Evolutionary conservation across 164 flowering plant species (phyloP).

Genomic region (Macadamia integrifolia): DNA sequence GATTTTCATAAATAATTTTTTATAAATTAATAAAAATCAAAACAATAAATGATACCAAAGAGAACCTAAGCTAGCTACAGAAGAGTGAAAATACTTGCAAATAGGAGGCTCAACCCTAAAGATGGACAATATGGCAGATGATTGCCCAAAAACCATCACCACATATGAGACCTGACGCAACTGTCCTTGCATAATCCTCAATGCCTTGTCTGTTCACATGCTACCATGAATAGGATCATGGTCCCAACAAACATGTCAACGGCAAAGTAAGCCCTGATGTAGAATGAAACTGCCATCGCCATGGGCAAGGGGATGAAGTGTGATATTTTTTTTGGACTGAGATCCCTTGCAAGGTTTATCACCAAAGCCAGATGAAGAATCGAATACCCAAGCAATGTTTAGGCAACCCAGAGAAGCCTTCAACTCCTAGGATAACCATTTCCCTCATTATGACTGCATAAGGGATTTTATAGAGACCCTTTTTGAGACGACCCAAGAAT

Average conservation of each 20-base stretch:
- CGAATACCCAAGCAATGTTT: slow-evolving; percentile 75
- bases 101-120: slow-evolving; percentile 88
- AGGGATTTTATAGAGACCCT: slow-evolving; percentile 75
- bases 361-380: slow-evolving; percentile 63
- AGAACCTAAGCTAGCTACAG: no score
- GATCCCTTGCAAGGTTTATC: slow-evolving; percentile 71
- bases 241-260: slow-evolving; percentile 96
- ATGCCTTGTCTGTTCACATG: slow-evolving; percentile 53
- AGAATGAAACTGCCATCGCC: slow-evolving; percentile 96
- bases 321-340: slow-evolving; percentile 51
- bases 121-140: slow-evolving; percentile 87
- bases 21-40: no score
- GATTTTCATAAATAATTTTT: no score
- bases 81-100: slow-evolving; percentile 64
- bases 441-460: slow-evolving; percentile 87
- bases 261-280: slow-evolving; percentile 94
- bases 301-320: slow-evolving; percentile 84
- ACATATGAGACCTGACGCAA: slow-evolving; percentile 93
- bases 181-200: slow-evolving; percentile 83
- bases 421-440: slow-evolving; percentile 94
- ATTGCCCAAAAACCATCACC: slow-evolving; percentile 98
- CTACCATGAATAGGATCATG: slow-evolving; percentile 86
- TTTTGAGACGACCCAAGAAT: no score
- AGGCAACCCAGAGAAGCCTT: slow-evolving; percentile 91
- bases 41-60: no score